A percentile compares a stretch with the other conserved stretches of the same genome.
These are phyloP conservation scores for Nakazawaea siamensis DNA, from an alignment of 805 yeast species.

Conservation along the genomic window DNA sequence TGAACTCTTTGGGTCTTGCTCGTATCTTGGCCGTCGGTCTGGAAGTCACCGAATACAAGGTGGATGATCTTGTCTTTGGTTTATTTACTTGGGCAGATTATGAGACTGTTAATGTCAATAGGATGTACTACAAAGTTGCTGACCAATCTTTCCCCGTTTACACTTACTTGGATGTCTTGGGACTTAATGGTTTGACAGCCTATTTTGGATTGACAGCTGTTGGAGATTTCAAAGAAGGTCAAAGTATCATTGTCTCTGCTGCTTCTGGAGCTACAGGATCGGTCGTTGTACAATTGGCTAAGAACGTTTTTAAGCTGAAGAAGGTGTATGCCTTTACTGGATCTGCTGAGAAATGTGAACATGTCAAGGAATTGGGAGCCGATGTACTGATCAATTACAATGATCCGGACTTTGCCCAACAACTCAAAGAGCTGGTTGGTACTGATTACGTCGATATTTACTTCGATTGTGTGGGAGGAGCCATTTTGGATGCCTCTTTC, in stretches of 20 bases:
- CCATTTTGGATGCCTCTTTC: conserved; percentile 38
- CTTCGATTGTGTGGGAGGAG: conserved; percentile 62
- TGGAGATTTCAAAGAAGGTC: conserved; percentile 36
- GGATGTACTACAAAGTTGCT: conserved; percentile 24
- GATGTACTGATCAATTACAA: conserved; percentile 48
- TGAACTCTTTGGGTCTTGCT: conserved; percentile 39
- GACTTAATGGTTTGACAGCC: conserved; percentile 55
- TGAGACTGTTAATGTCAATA: conserved; percentile 22
- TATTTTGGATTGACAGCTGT: conserved; percentile 44
- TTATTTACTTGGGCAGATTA: conserved; percentile 41
- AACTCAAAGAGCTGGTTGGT: conserved; percentile 33
- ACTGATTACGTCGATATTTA: conserved; percentile 42
- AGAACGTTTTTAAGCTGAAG: conserved; percentile 40
- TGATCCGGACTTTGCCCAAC: conserved; percentile 26
- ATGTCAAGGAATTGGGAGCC: conserved; percentile 46
- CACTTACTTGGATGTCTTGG: conserved; percentile 40
- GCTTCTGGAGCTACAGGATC: conserved; percentile 76
- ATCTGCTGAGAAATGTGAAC: conserved; percentile 43
- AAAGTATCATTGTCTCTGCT: conserved; percentile 48
- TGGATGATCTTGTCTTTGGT: conserved; percentile 36
- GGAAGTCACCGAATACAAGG: conserved; percentile 22
- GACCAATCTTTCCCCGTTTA: conserved; percentile 25
- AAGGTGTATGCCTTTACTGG: conserved; percentile 59
- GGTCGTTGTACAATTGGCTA: conserved; percentile 47
- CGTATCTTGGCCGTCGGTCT: conserved; percentile 40